These are phyloP conservation scores for Protoeuglena noctilucae DNA, from an alignment of 139 green algal genomes.

Conservation along the genomic window DNA sequence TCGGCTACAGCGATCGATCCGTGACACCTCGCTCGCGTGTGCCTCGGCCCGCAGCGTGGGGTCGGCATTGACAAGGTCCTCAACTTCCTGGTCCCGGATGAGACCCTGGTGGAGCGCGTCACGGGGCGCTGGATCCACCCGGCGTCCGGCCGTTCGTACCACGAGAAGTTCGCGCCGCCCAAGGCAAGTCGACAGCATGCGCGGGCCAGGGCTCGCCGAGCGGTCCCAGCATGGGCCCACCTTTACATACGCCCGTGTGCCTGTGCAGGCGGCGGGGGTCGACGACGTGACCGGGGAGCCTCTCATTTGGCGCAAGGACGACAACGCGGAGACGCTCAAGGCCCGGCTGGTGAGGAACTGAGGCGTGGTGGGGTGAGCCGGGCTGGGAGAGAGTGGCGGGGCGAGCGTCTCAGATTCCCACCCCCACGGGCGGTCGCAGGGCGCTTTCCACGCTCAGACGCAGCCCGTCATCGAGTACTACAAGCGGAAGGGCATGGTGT, in stretches of 20 bases:
- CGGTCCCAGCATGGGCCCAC: not conserved
- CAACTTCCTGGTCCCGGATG: conserved; percentile 50
- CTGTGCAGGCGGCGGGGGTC: conserved; percentile 20
- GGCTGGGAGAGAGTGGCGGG: too few species aligned
- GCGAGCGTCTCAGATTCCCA: too few species aligned
- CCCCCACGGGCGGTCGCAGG: too few species aligned
- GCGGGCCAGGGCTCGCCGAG: not conserved
- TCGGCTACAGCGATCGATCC: too few species aligned
- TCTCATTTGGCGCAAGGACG: conserved; percentile 89
- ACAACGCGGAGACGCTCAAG: conserved; percentile 94
- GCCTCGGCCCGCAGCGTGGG: not conserved
- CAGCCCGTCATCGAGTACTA: conserved; percentile 59
- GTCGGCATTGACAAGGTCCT: conserved; percentile 90
- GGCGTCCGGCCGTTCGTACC: conserved; percentile 78
- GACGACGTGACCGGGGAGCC: conserved; percentile 79
- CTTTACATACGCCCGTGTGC: too few species aligned
- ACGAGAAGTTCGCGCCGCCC: conserved; percentile 85
- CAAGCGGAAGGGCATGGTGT: conserved; percentile 22
- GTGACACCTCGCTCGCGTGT: not conserved
- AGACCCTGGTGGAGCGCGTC: conserved; percentile 75
- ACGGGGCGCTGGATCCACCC: conserved; percentile 80
- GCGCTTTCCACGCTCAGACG: conserved; percentile 83
- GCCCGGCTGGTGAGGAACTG: conserved; percentile 61
- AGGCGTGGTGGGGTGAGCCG: too few species aligned
- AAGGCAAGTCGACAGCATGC: conserved; percentile 21